These are phyloP conservation scores for Cenococcum geophilum DNA, from an alignment of 495 filamentous ascomycete species.

Conservation along the genomic window DNA sequence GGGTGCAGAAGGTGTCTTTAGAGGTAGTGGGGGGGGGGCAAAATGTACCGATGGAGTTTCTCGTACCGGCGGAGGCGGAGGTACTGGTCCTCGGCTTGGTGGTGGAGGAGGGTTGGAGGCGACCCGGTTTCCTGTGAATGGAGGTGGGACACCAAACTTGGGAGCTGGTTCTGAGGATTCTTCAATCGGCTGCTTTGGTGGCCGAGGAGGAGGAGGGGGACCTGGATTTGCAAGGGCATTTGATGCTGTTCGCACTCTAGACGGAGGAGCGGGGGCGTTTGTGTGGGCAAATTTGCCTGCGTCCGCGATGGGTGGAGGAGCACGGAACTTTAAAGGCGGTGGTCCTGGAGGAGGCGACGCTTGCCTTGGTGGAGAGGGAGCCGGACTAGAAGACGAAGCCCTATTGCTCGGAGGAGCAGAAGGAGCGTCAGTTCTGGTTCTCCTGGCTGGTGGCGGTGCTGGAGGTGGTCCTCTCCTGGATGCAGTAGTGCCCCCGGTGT, in stretches of 20 bases:
- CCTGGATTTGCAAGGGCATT: conserved; percentile 52
- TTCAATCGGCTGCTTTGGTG: conserved; percentile 79
- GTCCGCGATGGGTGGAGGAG: conserved; percentile 78
- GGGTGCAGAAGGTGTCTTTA: conserved; percentile 53
- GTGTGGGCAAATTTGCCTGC: conserved; percentile 72
- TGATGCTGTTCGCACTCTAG: conserved; percentile 53
- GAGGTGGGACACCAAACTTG: conserved; percentile 74
- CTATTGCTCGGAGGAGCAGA: conserved; percentile 14
- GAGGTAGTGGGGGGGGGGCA: conserved; percentile 60
- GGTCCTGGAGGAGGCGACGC: conserved; percentile 44
- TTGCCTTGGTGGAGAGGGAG: conserved; percentile 29
- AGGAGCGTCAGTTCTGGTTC: conserved; percentile 43
- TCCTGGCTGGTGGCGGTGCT: conserved; percentile 76
- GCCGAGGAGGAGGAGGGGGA: conserved; percentile 78
- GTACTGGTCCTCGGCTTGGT: conserved; percentile 57
- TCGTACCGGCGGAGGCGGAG: conserved; percentile 40
- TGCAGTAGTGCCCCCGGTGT: conserved; percentile 42
- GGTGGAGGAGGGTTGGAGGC: conserved; percentile 63
- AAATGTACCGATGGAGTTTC: conserved; percentile 41
- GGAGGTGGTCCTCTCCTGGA: conserved; percentile 68
- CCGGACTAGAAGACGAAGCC: conserved; percentile 21
- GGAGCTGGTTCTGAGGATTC: conserved; percentile 43
- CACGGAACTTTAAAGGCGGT: conserved; percentile 57
- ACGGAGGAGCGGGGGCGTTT: conserved; percentile 47
- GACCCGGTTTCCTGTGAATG: conserved; percentile 65